Base-by-base conservation (phyloP, 2,329 filamentous ascomycete species). In the Aspergillus sp. region DNA sequence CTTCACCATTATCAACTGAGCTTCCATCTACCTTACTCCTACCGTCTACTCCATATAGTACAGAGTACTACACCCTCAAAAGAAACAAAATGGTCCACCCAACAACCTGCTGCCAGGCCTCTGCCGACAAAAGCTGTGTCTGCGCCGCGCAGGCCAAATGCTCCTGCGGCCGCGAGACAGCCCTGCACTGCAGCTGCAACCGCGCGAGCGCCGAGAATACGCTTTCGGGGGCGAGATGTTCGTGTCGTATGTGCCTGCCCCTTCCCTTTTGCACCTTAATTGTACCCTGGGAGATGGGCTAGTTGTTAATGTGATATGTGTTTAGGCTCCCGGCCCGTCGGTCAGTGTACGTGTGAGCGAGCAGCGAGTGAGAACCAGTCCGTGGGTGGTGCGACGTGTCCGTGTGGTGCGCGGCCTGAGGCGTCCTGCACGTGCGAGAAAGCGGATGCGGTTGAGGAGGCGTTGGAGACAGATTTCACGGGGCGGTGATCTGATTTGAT, bases 101-200 rank as follows among this genome's bases (percentile, higher is more conserved):
- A 47, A 60, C 61, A 4, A 77, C 75, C 57, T 83, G 80, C 77
- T 83, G 80, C 68, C 76, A 76, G 66, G 76, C 75, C 57, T 72
- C 75, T 57, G 71, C 57, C 26, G 60, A 73, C 53, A 72, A 71
- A 57, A 67, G 72, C 59, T 83, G 80, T 58, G 74, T 76, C 56
- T 80, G 77, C 58, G 76, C 77, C 35, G 69, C 73, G 45, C 76
- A 81, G 57, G 78, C 79, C 52, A 80, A 70, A 51, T 95, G 89
- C 80, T 94, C 88, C 10, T 97, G 91, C 67, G 91, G 91, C 63
- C 82, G 95, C 75, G 79, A 93, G 65, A 80, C 82, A 3, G 91
- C 91, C 43, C 81, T 95, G 42, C 77, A 90, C 66, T 97, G 91
- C 80, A 85, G 76, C 52, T 96, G 91, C 73, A 81, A 81, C 60